phyloP scores from a whole-genome alignment of 306 rosid species.

The Crotalaria pallida region DNA sequence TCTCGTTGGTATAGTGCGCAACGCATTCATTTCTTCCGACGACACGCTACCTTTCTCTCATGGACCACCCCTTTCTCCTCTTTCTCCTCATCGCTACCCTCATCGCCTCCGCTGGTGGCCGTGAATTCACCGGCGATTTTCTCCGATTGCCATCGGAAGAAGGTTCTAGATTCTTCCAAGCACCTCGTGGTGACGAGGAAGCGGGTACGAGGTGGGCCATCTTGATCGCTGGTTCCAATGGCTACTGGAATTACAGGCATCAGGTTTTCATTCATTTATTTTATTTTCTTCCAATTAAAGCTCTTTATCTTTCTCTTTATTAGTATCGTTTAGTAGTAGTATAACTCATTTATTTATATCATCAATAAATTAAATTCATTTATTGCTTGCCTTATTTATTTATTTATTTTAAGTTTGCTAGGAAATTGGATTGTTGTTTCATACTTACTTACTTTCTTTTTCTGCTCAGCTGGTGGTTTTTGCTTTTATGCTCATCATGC shows the following conservation, averaged over 20 bases:
- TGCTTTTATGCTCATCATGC: background rate
- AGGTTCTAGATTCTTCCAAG: constrained; percentile 48
- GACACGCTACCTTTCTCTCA: no score
- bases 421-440: background rate
- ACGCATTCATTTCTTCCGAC: background rate
- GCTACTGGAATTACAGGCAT: constrained; percentile 97
- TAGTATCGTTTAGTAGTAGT: background rate
- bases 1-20: background rate
- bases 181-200: constrained; percentile 3
- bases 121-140: constrained; percentile 39
- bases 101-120: constrained; percentile 26
- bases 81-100: constrained; percentile 29
- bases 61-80: constrained; percentile 18
- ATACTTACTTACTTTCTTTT: background rate
- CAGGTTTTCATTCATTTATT: constrained; percentile 44
- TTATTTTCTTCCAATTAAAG: background rate
- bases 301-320: no score
- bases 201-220: constrained; percentile 85
- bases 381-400: no score
- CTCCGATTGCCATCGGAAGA: constrained; percentile 77
- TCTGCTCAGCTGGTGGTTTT: background rate
- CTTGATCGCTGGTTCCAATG: constrained; percentile 86
- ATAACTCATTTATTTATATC: background rate
- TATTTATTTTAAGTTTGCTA: background rate
- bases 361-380: background rate